Base-by-base conservation (phyloP, 2,329 filamentous ascomycete genomes). In the Penicillium sp. region DNA sequence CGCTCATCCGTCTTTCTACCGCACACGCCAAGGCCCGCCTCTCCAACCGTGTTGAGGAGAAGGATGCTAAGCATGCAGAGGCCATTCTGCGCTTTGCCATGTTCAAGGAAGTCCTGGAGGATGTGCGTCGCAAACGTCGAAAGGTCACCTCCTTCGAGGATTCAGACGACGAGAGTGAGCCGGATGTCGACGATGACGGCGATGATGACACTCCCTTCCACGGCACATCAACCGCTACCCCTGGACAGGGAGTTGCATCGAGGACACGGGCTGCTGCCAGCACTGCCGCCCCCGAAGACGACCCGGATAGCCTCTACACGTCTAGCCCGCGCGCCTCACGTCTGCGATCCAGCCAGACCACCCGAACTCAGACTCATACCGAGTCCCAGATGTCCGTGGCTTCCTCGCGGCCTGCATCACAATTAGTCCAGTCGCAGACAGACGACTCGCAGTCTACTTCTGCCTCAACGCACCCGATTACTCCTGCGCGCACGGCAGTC, bases 1-100 rank as follows among this genome's bases (percentile, higher is more conserved):
- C 95, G 0, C 84, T 99, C n/a, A 98, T 99, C 73, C 95, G 95
- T 87, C 84, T 99, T 17, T 91, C 95, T 5, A 98, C 94, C 0
- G 95, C 95, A 1, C 95, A 99, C 69, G 95, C 95, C 61, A 99
- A 98, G 78, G 87, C 93, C 6, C 87, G 95, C 34, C 82, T 99
- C 6, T 96, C 92, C 0, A 92, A 87, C 71, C 84, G 91, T 42
- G 92, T 99, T 2, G 93, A 98, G 65, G 90, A 96, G 74, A 88
- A 89, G 57, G 95, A 99, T 75, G 93, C 94, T 1, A 80, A 90
- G 55, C 88, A 92, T 37, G 95, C 95, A 10, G 94, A 99, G 75
- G 85, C 87, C 8, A 96, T 99, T 65, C 80, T 99, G 35, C 87
- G 95, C 17, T 99, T 97, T 72, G 96, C 95, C 2, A 84, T 99